phyloP scores from a whole-genome alignment of 2,329 filamentous ascomycete species.

The Colletotrichum filicis region DNA sequence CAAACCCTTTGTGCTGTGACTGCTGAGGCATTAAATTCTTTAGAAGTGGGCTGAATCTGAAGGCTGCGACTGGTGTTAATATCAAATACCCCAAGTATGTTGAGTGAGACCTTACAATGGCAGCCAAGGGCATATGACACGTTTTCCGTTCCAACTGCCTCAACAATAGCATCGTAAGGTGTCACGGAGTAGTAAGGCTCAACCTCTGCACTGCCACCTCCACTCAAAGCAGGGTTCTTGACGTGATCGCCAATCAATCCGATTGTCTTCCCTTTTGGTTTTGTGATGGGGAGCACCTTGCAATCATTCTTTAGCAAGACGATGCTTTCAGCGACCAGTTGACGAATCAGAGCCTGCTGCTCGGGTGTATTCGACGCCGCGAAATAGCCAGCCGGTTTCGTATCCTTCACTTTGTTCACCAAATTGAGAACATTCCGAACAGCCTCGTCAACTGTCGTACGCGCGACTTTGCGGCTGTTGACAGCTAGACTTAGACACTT shows the following conservation, averaged over 20 bases:
- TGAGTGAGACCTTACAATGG: slow-evolving; percentile 51
- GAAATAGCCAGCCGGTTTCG: slow-evolving; percentile 54
- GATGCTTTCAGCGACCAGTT: slow-evolving; percentile 74
- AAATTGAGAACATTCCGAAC: slow-evolving; percentile 67
- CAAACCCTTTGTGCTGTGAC: slow-evolving; percentile 5
- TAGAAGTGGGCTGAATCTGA: slow-evolving; percentile 33
- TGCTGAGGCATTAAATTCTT: slow-evolving; percentile 13
- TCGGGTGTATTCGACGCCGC: slow-evolving; percentile 62
- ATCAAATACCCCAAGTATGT: too few relatives aligned
- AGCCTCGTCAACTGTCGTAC: slow-evolving; percentile 59
- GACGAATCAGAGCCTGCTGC: slow-evolving; percentile 69
- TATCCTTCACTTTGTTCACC: slow-evolving; percentile 56
- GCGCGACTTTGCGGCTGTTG: slow-evolving; percentile 22
- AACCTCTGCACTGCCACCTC: slow-evolving; percentile 72
- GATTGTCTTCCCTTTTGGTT: slow-evolving; percentile 59
- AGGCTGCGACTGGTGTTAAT: slow-evolving; percentile 3
- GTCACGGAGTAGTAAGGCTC: slow-evolving; percentile 75
- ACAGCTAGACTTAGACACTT: slow-evolving; percentile 28
- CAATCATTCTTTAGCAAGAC: slow-evolving; percentile 81
- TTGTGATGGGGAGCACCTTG: slow-evolving; percentile 69
- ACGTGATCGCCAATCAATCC: slow-evolving; percentile 40
- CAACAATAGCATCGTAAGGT: slow-evolving; percentile 75
- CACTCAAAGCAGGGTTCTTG: slow-evolving; percentile 45
- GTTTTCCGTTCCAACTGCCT: slow-evolving; percentile 40
- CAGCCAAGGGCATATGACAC: slow-evolving; percentile 67